Base-by-base conservation (phyloP, 495 filamentous ascomycete genomes). In the Hypoxylon perforatum region DNA sequence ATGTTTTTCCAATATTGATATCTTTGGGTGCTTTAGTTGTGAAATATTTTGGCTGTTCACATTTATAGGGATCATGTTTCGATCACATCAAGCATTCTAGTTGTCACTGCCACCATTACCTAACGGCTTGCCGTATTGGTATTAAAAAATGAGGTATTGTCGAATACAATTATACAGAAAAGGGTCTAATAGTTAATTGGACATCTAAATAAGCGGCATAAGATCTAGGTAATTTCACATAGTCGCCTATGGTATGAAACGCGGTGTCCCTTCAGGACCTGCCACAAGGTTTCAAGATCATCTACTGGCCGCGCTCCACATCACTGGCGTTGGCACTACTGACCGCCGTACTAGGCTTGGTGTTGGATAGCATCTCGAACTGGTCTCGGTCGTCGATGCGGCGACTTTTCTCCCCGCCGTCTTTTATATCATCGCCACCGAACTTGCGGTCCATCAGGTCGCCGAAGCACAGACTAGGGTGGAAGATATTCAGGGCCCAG, bases 401-500 rank as follows among this genome's bases (percentile, higher is more conserved):
- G n/a, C n/a, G n/a, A n/a, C n/a, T n/a, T n/a, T n/a, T n/a, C n/a
- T n/a, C n/a, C n/a, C n/a, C n/a, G n/a, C n/a, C n/a, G n/a, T n/a
- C n/a, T n/a, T n/a, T n/a, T n/a, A n/a, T n/a, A n/a, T 39, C 35
- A 12, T 48, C 35, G 21, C n/a, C 46, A 0, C 11, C 64, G 6
- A 61, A 38, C 35, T 61, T 61, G 11, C 64, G 46, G 22, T 58
- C 48, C 42, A 64, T 64, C 28, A 59, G 3, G 48, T 75, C 71
- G 45, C 67, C 60, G 61, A 84, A 78, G 46, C 75, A 79, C 78
- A 84, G 81, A 75, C 79, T 85, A 0, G 88, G 88, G 64, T 90
- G 88, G 57, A 87, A 81, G 35, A 82, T 70, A 15, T 87, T 90
- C 59, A 92, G 63, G 18, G 75, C 77, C 23, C 87, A 61, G 5